Base-by-base conservation (phyloP, 1,284 basidiomycete genomes). In the Ganoderma resinaceum region DNA sequence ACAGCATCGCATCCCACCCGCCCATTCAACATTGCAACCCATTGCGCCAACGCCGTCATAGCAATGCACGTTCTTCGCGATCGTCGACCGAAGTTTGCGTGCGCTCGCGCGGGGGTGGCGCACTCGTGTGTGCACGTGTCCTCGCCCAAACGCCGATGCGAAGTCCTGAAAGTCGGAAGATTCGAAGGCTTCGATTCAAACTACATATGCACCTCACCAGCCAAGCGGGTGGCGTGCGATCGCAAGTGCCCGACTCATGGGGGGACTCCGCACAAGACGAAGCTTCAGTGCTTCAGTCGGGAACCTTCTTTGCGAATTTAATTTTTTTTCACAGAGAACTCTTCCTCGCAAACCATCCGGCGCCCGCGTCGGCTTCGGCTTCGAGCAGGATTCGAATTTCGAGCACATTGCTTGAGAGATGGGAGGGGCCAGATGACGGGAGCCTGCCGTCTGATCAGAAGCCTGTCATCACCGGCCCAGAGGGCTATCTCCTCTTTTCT, bases 371-470 rank as follows among this genome's bases (percentile, higher is more conserved):
- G 57, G 8, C 18, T 38, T 37, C 57, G 37, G 57, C 57, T 59
- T 59, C 57, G 57, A 52, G 46, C 46, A 52, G 46, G 57, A 37
- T 37, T 35, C 35, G 53, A 55, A 42, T 42, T 42, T 16, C 12
- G 43, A 23, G n/a, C 8, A 46, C 43, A 42, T 52, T 18, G 35
- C 37, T 26, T n/a, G 37, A 12, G 38, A 40, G 58, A 23, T 40
- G 58, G n/a, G 58, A 60, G 38, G 23, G 58, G 29, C 35, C 20
- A 14, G n/a, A 60, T 40, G 58, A 42, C 58, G 9, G 58, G 38
- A 26, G n/a, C 35, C 46, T 26, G 14, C 29, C 58, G 37, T 60
- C 58, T 60, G 20, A 60, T 60, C 58, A 60, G 58, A 60, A 60
- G 58, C 4, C 38, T 38, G 58, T 38, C 58, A 60, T 29, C 58